Percentiles rank a stretch among this genome's conserved stretches.
These are phyloP conservation scores for Boechera stricta DNA, from an alignment of 345 rosid genomes.

Conservation along the genomic window DNA sequence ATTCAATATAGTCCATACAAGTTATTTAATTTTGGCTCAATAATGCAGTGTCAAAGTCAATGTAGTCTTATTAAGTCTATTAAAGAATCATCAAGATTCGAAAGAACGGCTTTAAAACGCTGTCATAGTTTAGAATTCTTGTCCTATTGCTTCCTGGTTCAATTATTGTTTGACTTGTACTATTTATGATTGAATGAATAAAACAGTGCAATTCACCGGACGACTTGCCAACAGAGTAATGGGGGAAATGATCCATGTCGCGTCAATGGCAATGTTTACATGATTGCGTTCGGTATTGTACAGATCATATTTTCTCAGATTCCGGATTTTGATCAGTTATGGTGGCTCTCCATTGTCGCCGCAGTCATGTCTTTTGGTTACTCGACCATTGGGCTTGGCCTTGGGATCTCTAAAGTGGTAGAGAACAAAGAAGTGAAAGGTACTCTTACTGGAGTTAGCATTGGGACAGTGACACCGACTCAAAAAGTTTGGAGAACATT, in stretches of 20 bases:
- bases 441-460: constrained; percentile 75
- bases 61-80: not conserved
- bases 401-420: constrained; percentile 65
- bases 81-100: constrained; percentile 24
- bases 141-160: too few species aligned
- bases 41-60: constrained; percentile 34
- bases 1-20: constrained; percentile 21
- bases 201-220: constrained; percentile 69
- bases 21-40: constrained; percentile 17
- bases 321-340: constrained; percentile 77
- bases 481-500: constrained; percentile 86
- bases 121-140: constrained; percentile 16
- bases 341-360: constrained; percentile 83
- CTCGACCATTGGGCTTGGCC: constrained; percentile 77
- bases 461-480: constrained; percentile 56
- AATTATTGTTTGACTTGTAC: constrained; percentile 14
- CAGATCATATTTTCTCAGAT: constrained; percentile 75
- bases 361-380: constrained; percentile 88
- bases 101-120: constrained; percentile 19
- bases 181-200: not conserved
- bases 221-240: constrained; percentile 59
- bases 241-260: constrained; percentile 56
- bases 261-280: constrained; percentile 60
- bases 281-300: constrained; percentile 66
- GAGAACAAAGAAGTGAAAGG: constrained; percentile 64